Base-by-base conservation (phyloP, 176 grass and related monocot genomes). In the Oropetium thomaeum region DNA sequence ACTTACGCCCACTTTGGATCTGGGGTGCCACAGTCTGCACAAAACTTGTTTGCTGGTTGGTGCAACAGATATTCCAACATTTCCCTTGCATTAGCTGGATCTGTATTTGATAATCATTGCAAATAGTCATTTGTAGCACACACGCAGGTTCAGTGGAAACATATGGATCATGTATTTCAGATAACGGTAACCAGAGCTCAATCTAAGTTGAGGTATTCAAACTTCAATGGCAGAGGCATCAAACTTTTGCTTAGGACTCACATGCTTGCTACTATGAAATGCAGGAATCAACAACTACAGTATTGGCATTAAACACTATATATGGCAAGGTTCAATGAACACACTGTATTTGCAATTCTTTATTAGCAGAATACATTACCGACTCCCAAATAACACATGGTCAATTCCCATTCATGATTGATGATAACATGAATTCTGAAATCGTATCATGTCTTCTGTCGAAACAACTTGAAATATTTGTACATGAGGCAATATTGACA, bases 1-100 rank as follows among this genome's bases (percentile, higher is more conserved):
- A 87, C 91, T 77, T 90, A 98, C 91, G 38, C 96, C 96, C 96
- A 98, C 90, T 98, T 98, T 14, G 96, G 96, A 80, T 95, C 91
- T 73, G 84, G 84, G 1, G 69, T 76, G 23, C 91, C 89, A 82
- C 91, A 98, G 28, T 98, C 96, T 43, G 96, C 96, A 5, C 91
- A 95, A 62, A 79, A 81, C 80, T 82, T 87, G 65, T 98, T 98
- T 30, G 69, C 82, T 17, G 86, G 84, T 84, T 92, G 91, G 57
- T 76, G 86, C 78, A 93, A 68, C 37, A 98, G 69, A 82, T 53
- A 53, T 79, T 85, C 84, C 71, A 98, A 76, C 85, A 87, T 95
- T 72, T 79, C 73, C 37, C 60, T 67, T 67, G 89, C 71, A 43
- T 61, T 89, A 23, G 64, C 44, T 10, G 55, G 59, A 77, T 75